Conservation (phyloP, 1,139 yeast species). For the Taiozyma sp. region DNA sequence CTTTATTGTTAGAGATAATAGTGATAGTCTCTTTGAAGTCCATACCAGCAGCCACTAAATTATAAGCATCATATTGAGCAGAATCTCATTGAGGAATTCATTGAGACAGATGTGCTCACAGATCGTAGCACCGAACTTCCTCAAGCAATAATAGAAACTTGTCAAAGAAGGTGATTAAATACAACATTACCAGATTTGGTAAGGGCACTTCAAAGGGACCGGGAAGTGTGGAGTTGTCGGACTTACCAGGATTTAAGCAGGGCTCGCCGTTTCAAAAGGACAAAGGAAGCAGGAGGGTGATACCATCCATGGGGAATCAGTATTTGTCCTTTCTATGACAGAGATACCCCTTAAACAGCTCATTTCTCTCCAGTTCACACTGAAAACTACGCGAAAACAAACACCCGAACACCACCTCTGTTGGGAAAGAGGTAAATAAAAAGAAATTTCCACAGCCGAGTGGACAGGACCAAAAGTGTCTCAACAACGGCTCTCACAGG, state of each 20-base stretch:
- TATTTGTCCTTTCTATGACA: too few relatives aligned
- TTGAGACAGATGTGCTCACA: too few relatives aligned
- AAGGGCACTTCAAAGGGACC: not conserved
- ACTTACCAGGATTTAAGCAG: not conserved
- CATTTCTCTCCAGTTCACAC: not conserved
- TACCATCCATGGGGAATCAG: too few relatives aligned
- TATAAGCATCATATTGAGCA: too few relatives aligned
- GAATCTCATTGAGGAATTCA: too few relatives aligned
- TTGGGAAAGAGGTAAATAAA: not conserved
- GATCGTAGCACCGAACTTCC: too few relatives aligned
- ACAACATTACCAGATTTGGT: not conserved
- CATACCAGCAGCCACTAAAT: too few relatives aligned
- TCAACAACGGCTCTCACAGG: not conserved
- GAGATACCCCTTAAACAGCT: too few relatives aligned
- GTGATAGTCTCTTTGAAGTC: too few relatives aligned
- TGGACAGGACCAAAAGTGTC: not conserved
- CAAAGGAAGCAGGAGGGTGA: not conserved
- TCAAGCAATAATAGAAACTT: too few relatives aligned
- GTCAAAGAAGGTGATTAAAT: too few relatives aligned
- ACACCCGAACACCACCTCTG: not conserved
- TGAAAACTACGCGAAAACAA: not conserved
- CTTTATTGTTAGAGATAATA: too few relatives aligned
- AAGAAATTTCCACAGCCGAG: not conserved
- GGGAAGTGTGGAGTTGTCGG: not conserved
- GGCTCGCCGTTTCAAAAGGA: not conserved